Conservation (phyloP, 1,139 yeast genomes). For the Suhomyces panamericanus region DNA sequence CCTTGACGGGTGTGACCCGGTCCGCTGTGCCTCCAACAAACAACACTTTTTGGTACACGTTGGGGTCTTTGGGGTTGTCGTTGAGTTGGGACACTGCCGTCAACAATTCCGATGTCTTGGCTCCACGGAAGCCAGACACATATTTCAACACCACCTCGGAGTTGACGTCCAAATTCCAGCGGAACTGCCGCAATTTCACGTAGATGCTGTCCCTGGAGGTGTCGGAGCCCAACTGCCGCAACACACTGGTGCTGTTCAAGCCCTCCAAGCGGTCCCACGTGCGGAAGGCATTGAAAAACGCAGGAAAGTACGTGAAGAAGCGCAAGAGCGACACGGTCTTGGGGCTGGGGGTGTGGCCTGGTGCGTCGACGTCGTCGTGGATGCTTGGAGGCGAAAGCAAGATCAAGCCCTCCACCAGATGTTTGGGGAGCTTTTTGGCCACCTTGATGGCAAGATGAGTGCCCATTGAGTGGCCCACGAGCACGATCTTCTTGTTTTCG, state of each 20-base stretch:
- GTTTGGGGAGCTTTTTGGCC: constrained; percentile 41
- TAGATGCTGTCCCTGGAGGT: constrained; percentile 28
- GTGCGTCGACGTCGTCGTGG: constrained; percentile 26
- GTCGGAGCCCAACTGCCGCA: constrained; percentile 46
- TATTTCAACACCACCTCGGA: constrained; percentile 56
- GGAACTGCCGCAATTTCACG: constrained; percentile 56
- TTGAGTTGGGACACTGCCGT: constrained; percentile 39
- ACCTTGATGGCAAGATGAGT: constrained; percentile 54
- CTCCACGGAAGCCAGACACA: constrained; percentile 47
- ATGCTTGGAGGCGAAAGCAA: constrained; percentile 59
- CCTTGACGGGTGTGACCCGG: constrained; percentile 49
- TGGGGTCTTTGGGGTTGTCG: constrained; percentile 32
- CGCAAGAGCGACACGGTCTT: constrained; percentile 19
- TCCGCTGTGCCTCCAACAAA: constrained; percentile 63
- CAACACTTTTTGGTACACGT: constrained; percentile 44
- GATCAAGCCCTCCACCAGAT: constrained; percentile 46
- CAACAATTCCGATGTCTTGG: constrained; percentile 46
- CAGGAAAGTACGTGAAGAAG: constrained; percentile 45
- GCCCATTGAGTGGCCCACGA: constrained; percentile 80
- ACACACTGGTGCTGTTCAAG: constrained; percentile 55
- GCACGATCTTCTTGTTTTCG: constrained; percentile 48
- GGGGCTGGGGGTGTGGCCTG: constrained; percentile 2
- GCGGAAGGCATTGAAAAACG: constrained; percentile 55
- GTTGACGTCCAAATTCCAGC: constrained; percentile 71
- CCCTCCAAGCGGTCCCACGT: constrained; percentile 65